Conservation (phyloP, 345 rosid genomes). For the Eucalyptus rudis region DNA sequence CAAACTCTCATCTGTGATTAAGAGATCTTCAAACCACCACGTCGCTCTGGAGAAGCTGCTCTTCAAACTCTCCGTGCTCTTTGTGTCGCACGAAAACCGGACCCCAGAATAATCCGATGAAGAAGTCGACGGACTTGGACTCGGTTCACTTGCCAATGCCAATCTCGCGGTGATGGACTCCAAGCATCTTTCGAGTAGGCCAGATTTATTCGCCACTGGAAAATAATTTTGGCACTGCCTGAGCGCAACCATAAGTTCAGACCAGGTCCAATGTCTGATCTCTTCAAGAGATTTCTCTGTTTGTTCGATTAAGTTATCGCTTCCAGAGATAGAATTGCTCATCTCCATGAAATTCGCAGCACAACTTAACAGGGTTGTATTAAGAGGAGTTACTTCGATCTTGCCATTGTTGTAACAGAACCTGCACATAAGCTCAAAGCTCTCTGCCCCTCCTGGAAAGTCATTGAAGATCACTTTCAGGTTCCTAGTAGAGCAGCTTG, state of each 20-base stretch:
- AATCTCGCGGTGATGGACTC: slow-evolving; percentile 56
- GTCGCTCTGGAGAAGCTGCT: slow-evolving; percentile 30
- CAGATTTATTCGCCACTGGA: slow-evolving; percentile 7
- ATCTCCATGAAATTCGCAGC: slow-evolving; percentile 81
- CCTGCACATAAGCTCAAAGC: slow-evolving; percentile 64
- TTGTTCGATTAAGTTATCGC: slow-evolving; percentile 30
- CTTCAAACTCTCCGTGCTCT: slow-evolving; percentile 83
- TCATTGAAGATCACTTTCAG: slow-evolving; percentile 74
- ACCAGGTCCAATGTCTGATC: slow-evolving; percentile 66
- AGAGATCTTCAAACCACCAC: slow-evolving; percentile 93
- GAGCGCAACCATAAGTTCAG: slow-evolving; percentile 52
- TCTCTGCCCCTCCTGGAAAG: slow-evolving; percentile 73
- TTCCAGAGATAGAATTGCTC: slow-evolving; percentile 13
- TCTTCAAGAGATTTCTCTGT: slow-evolving; percentile 58
- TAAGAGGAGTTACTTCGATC: slow-evolving; percentile 35
- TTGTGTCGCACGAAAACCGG: slow-evolving; percentile 66
- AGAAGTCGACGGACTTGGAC: slow-evolving; percentile 69
- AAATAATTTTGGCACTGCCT: slow-evolving; percentile 54
- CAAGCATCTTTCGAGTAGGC: slow-evolving; percentile 32
- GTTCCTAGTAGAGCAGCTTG: slow-evolving; percentile 17
- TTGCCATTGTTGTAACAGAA: slow-evolving; percentile 72
- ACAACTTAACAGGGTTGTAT: slow-evolving; percentile 40
- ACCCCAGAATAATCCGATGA: slow-evolving; percentile 68
- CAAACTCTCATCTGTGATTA: slow-evolving; percentile 20
- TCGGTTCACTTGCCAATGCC: slow-evolving; percentile 36